Base-by-base conservation (phyloP, 2,329 filamentous ascomycete genomes). In the Dothideomycetes sp. region DNA sequence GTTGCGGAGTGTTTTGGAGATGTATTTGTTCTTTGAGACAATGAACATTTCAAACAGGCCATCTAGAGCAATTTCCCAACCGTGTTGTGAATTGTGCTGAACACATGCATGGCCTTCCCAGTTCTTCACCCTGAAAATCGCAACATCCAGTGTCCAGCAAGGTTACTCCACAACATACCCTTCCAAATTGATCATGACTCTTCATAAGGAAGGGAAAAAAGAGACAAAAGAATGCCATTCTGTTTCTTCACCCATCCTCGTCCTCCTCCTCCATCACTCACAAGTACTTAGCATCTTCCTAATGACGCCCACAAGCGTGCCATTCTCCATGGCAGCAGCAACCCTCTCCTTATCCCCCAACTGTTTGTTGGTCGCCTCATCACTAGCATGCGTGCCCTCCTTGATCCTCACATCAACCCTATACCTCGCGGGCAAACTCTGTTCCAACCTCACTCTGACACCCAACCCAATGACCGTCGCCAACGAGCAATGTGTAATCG, bases 341-440 rank as follows among this genome's bases (percentile, higher is more conserved):
- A 98, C 91, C 46, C 91, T 73, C 67, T 98, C 91, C 69, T 96
- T 98, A 65, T 98, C 91, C 23, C 80, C 84, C 30, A 98, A 68
- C 64, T 98, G 91, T 70, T 95, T 95, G 66, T 94, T 95, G 38
- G 95, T 87, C 60, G 94, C 87, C 48, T 94, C 87, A 32, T 86
- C 89, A 46, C 93, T 93, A 49, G 79, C 85, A 61, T 96, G 91
- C n/a, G 87, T 91, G 47, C 88, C 89, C 63, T 94, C 83, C 63
- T 96, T 95, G 62, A 95, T 94, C 53, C 81, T 77, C 32, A 96
- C 86, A 61, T 96, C 88, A 36, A 96, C 75, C 25, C 91, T 78
- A 61, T 91, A 98, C 54, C 89, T 84, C 23, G 91, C 84, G 3
- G 91, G 91, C 44, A 98, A 70, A 9, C 84, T 82, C 60, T 94